Base-by-base conservation (phyloP, 345 rosid genomes). In the Laguncularia racemosa region DNA sequence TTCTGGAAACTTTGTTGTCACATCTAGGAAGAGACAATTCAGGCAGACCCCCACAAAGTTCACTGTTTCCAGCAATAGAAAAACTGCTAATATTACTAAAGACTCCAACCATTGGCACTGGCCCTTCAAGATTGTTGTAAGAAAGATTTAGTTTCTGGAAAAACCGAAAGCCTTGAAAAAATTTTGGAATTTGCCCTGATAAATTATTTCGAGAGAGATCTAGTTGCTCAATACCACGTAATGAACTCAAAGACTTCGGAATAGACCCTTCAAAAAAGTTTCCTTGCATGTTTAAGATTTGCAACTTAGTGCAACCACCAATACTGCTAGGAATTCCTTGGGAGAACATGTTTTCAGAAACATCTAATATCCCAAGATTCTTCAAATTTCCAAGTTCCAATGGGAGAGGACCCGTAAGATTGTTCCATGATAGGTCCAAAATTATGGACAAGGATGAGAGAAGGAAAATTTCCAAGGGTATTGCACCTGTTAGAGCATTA, bases 181-280 rank as follows among this genome's bases (percentile, higher is more conserved):
- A 55, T 13, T 61, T 52, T 0, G 65, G 75, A 23, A 75, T 63
- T 15, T 44, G 23, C 0, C 75, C 70, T 0, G 67, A 66, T 9
- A 74, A 55, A 46, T 75, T 67, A 21, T 67, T 67, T 12, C 28
- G 62, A 0, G 71, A 75, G 49, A 75, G 65, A 54, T 75, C 62
- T n/a, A 67, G 9, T 15, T 1, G 16, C 16, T 3, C 12, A 9
- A 71, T 15, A 15, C 65, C 67, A 49, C 60, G 60, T 17, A 71
- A 46, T 2, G 53, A 53, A 17, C 60, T 53, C 16, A 75, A 13
- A 1, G 65, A 38, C 17, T 12, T 12, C 4, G 70, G 76, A 28
- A 67, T 60, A 16, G 23, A 14, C 14, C 70, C 70, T 20, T 53
- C 44, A 28, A 75, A 71, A 16, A n/a, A 47, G 14, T 71, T 70